phyloP scores from a whole-genome alignment of 129 eudicot genomes.

The Flaveria sonorensis region DNA sequence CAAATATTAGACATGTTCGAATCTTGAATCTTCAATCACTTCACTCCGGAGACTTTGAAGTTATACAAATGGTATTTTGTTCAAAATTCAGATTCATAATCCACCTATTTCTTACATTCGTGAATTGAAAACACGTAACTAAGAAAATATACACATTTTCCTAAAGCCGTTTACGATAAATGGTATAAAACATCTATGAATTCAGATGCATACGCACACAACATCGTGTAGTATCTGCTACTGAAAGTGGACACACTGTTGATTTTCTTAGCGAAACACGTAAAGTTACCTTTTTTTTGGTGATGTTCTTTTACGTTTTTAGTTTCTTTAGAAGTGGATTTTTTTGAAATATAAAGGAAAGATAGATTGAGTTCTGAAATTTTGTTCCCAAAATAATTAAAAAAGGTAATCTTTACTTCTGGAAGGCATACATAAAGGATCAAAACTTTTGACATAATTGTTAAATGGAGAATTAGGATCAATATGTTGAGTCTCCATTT shows the following conservation, averaged over 20 bases:
- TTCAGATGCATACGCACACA: neutral
- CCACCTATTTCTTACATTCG: neutral
- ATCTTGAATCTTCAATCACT: neutral
- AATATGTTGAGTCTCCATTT: slow-evolving; percentile 23
- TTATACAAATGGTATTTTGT: neutral
- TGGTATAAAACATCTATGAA: no score
- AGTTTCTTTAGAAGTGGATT: slow-evolving; percentile 26
- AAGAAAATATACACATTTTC: neutral
- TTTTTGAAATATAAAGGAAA: slow-evolving; percentile 31
- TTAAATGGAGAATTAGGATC: slow-evolving; percentile 43
- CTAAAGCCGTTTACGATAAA: neutral
- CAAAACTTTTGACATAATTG: slow-evolving; percentile 38
- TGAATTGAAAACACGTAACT: neutral
- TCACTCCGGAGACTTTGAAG: neutral
- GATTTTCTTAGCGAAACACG: neutral
- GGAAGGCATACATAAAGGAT: slow-evolving; percentile 40
- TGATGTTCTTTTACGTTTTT: neutral
- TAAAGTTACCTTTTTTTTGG: neutral
- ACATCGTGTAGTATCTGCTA: neutral
- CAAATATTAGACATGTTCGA: neutral
- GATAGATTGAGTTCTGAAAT: slow-evolving; percentile 20
- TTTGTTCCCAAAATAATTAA: slow-evolving; percentile 28
- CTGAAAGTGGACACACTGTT: neutral
- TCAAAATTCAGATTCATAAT: neutral
- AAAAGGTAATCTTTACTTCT: slow-evolving; percentile 28